Base-by-base conservation (phyloP, 2,329 filamentous ascomycete genomes). In the Emmonsia crescens region DNA sequence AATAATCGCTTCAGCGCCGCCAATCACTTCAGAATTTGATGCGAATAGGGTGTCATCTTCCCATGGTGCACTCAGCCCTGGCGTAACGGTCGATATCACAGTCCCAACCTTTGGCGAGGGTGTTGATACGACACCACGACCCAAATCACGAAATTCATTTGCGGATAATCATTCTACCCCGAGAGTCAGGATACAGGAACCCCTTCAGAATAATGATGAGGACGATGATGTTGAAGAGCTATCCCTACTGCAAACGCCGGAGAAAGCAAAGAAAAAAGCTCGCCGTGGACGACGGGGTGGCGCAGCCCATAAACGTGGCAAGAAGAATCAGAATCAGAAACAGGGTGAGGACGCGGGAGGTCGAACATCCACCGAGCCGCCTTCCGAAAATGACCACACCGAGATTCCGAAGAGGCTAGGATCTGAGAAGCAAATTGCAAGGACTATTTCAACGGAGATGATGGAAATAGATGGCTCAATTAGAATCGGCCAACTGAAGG, bases 241-340 rank as follows among this genome's bases (percentile, higher is more conserved):
- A 27, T 62, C 67, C 33, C 65, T 68, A 5, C 60, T 31, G n/a
- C 64, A 66, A 57, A 70, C 66, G 33, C 62, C 66, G 19, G 78
- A 77, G 48, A 78, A 77, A 63, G 86, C 85, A 68, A 87, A 87
- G 73, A 87, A 85, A 70, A 89, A 87, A 71, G 80, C 83, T 0
- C 86, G 88, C 61, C 81, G 88, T 61, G 89, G 89, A 3, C 81
- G 84, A n/a, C 82, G 89, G 56, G 89, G 88, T 27, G 88, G 89
- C 1, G 82, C 87, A 71, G 85, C 88, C 63, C 83, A 84, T 64
- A 83, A 83, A 63, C 76, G 75, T 31, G 73, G 73, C 58, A 77
- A 73, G 54, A 86, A 83, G 66, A 80, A 82, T 56, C 75, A 75
- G 5, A 82, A 85, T 57, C 75, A 75, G 5, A 82, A 85, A 14